A percentile compares a stretch with the other conserved stretches of the same genome.
Evolutionary conservation across 192 early-diverging fungal species (phyloP).

Genomic region (Backusella parvicylindrica): DNA sequence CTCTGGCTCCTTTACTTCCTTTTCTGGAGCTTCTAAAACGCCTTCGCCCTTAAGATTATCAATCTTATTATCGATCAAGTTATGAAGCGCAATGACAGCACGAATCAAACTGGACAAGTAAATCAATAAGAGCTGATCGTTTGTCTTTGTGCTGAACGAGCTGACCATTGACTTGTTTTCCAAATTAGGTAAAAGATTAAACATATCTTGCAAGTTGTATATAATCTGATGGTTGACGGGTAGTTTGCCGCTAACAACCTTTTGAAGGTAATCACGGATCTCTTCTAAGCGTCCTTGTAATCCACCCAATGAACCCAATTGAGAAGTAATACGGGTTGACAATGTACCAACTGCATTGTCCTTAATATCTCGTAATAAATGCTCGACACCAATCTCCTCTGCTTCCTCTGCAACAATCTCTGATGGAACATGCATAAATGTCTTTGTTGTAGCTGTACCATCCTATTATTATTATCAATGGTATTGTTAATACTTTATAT

Average conservation of each 20-base stretch:
- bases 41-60: conserved; percentile 74
- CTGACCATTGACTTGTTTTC: conserved; percentile 72
- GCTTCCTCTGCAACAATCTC: conserved; percentile 98
- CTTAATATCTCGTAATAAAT: conserved; percentile 97
- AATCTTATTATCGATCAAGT: conserved; percentile 97
- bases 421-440: conserved; percentile 94
- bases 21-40: conserved; percentile 6
- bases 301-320: conserved; percentile 89
- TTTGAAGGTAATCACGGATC: conserved; percentile 83
- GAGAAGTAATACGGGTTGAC: conserved; percentile 89
- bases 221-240: conserved; percentile 97
- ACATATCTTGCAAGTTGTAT: conserved; percentile 98
- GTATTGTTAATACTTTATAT: neutral
- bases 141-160: conserved; percentile 89
- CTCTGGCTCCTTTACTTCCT: conserved; percentile 6
- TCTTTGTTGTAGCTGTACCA: conserved; percentile 93
- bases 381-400: conserved; percentile 99
- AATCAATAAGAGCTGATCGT: conserved; percentile 94
- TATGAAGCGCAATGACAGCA: conserved; percentile 94
- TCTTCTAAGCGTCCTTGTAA: conserved; percentile 82
- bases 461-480: conserved; percentile 58
- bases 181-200: conserved; percentile 95
- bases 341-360: conserved; percentile 94
- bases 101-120: conserved; percentile 91
- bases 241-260: conserved; percentile 80